Evolutionary conservation across 352 stramenopile genomes (phyloP).

Genomic region (Globisporangium radiosum): DNA sequence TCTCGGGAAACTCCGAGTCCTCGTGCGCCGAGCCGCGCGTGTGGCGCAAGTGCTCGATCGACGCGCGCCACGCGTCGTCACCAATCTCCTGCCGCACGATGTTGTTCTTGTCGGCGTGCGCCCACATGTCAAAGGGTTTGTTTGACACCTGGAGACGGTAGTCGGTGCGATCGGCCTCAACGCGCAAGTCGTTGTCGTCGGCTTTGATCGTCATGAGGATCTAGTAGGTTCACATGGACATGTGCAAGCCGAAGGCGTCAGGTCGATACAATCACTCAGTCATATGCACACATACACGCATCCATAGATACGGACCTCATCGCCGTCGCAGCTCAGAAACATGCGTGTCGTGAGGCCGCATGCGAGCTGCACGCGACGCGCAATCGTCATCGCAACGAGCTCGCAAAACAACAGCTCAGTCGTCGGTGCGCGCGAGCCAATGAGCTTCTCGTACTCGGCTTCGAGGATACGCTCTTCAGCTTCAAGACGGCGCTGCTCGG

Average conservation of each 20-base stretch:
- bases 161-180: constrained; percentile 65
- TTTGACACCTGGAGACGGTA: constrained; percentile 75
- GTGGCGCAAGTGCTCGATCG: constrained; percentile 50
- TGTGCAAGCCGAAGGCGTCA: too few species aligned
- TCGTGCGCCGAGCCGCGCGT: constrained; percentile 32
- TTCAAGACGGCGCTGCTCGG: constrained; percentile 33
- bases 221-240: constrained; percentile 3
- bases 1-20: constrained; percentile 43
- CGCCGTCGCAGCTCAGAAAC: constrained; percentile 65
- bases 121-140: constrained; percentile 46
- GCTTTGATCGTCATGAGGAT: constrained; percentile 82
- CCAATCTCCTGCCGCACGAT: constrained; percentile 45
- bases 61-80: constrained; percentile 35
- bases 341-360: constrained; percentile 75
- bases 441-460: constrained; percentile 53
- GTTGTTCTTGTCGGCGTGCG: constrained; percentile 53
- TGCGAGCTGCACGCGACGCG: constrained; percentile 63
- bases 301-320: constrained; percentile 22
- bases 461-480: constrained; percentile 37
- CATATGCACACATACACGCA: neutral
- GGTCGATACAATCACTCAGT: too few species aligned
- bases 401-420: constrained; percentile 65
- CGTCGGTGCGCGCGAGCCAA: constrained; percentile 32
- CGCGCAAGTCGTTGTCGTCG: constrained; percentile 64
- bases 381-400: constrained; percentile 51